Evolutionary conservation across 768 basidiomycete species (phyloP), one percentile per base, ranked within the genome.

Genomic region (Rubroboletus pulcherrimus): DNA sequence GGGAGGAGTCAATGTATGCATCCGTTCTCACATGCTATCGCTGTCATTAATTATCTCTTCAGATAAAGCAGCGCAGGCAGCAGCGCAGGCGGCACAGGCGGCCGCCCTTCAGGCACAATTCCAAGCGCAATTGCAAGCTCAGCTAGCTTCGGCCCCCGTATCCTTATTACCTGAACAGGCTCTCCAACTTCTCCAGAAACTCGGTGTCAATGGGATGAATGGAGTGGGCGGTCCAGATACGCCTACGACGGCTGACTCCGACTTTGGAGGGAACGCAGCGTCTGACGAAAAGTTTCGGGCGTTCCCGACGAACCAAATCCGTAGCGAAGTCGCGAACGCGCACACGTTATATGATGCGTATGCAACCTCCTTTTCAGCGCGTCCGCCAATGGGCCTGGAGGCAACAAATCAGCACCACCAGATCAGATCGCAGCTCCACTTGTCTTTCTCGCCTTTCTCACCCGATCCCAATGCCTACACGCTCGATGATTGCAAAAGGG

Each of bases 41-140:
- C 51, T 31, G 17, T 40, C 42, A 58, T 51, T 62, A 12, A 60
- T 49, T 45, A 12, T 38, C 45, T 40, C 41, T 51, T 30, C 57
- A 92, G 91, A 93, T 70, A 93, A 93, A 77, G 91, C 91, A 17
- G 91, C 91, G 5, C 91, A 93, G 68, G 91, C 91, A 4, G 91
- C 91, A 17, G 91, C 90, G 8, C 90, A 91, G 63, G 85, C 84
- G 14, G 85, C 88, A 8, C 89, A 91, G 67, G 82, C 86, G 14
- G 86, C 87, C 26, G 84, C 89, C 38, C 71, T 88, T 46, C 85
- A 88, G 51, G 66, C 73, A 26, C 76, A 75, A 51, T 58, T 72
- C 15, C 76, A 77, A 55, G 63, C 71, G 0, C 75, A 74, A 45
- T 59, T 71, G 24, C 75, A 76, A 61, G 55, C 63, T 10, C 73